Evolutionary conservation across 2,329 filamentous ascomycete species (phyloP), one percentile per base, ranked within the genome.

Genomic region (Paecilomyces sp.): DNA sequence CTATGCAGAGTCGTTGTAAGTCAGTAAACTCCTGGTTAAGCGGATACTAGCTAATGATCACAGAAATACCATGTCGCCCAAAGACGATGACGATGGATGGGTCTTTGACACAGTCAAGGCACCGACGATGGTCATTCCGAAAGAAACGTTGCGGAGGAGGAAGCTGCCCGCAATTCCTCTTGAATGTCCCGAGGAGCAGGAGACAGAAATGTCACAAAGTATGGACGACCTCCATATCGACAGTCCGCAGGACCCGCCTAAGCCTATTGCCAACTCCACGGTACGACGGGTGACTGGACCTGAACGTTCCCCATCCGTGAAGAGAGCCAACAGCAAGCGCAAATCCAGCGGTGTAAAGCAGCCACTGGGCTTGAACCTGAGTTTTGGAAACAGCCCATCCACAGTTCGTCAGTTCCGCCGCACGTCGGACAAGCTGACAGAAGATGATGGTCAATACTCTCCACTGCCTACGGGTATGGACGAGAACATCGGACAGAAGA

Each of bases 31-130:
- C n/a, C 3, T 57, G 9, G 7, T 15, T 3, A 31, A 34, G 8
- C 15, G 33, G 7, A 18, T 50, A 62, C 52, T 55, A 4, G 51
- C 66, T 73, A 66, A 67, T 52, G 25, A 30, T 54, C 13, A 5
- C 59, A 84, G 81, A 55, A 85, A 88, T 66, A 87, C 85, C 8
- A 83, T 95, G 36, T 70, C 72, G 58, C 82, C 84, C 2, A 82
- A 85, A 1, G 85, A 81, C 41, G 88, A 92, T 4, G 82, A 90
- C 15, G 91, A 96, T 64, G 92, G 90, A 64, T 97, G 93, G 93
- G 88, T 96, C 1, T 97, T 97, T 71, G 93, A 97, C 70, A 97
- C 93, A 0, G 87, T 97, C 70, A 94, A 90, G 74, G 83, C 85
- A 11, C 75, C 80, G 7, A 91, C 89, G 0, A 75, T 79, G 62